These are phyloP conservation scores for Coemansia pectinata DNA, from an alignment of 192 early-diverging fungal species.

Conservation along the genomic window DNA sequence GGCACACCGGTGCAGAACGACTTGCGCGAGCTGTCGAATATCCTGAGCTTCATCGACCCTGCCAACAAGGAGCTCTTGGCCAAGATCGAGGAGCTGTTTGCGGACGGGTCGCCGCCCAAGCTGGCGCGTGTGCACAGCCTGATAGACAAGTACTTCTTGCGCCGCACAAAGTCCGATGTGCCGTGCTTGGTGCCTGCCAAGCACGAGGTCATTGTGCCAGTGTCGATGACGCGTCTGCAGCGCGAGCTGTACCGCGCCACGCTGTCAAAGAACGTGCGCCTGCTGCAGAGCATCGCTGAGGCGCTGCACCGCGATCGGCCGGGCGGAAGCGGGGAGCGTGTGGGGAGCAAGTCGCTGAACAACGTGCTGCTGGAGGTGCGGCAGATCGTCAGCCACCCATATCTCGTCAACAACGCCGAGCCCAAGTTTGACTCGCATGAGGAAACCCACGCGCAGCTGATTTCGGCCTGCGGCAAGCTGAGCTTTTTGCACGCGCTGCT, in stretches of 20 bases:
- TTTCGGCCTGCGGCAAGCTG: conserved; percentile 93
- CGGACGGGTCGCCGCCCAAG: conserved; percentile 55
- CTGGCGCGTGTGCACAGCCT: conserved; percentile 71
- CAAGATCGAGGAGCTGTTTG: conserved; percentile 57
- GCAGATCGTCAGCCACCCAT: conserved; percentile 93
- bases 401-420: conserved; percentile 73
- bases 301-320: conserved; percentile 19
- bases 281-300: conserved; percentile 52
- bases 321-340: neutral
- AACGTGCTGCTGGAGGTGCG: conserved; percentile 97
- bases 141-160: conserved; percentile 81
- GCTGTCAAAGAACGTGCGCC: conserved; percentile 80
- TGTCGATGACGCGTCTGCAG: conserved; percentile 85
- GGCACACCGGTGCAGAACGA: conserved; percentile 97
- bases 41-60: conserved; percentile 90
- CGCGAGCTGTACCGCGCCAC: conserved; percentile 86
- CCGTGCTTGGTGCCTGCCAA: conserved; percentile 90
- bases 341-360: conserved; percentile 57
- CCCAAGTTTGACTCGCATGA: conserved; percentile 51
- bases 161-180: conserved; percentile 92
- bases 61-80: conserved; percentile 66
- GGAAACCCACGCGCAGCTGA: conserved; percentile 76
- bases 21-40: conserved; percentile 79
- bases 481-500: conserved; percentile 88
- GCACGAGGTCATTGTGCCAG: conserved; percentile 89